phyloP scores from a whole-genome alignment of 2,329 filamentous ascomycete species.

The Penicillium corylophilum region DNA sequence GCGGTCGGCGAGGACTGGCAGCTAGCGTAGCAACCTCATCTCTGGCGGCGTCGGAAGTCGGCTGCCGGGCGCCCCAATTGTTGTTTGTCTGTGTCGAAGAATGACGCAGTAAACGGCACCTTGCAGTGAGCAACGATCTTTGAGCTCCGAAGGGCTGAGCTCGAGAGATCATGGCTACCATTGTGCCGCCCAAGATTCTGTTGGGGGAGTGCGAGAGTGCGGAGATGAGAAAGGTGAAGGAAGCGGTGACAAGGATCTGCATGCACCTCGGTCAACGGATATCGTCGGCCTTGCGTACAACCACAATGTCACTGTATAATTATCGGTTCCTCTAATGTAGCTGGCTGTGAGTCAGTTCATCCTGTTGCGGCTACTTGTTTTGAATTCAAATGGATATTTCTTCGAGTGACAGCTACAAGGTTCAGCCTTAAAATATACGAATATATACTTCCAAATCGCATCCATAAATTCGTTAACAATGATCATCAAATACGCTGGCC shows the following conservation, averaged over 20 bases:
- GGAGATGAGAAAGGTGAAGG: conserved; percentile 8
- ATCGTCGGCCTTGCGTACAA: conserved; percentile 11
- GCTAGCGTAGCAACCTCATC: conserved; percentile 78
- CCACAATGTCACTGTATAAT: neutral
- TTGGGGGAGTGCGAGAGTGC: neutral
- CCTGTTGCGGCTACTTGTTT: neutral
- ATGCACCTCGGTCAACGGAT: conserved; percentile 10
- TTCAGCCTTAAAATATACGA: neutral
- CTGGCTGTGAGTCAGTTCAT: neutral
- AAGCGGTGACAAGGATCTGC: conserved; percentile 19
- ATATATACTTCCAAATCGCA: neutral
- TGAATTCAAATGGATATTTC: neutral
- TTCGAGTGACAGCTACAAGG: neutral
- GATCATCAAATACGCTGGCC: neutral
- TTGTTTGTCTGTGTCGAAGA: conserved; percentile 18
- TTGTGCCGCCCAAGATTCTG: conserved; percentile 1
- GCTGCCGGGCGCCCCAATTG: conserved; percentile 46
- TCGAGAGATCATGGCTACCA: conserved; percentile 10
- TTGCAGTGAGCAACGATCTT: neutral
- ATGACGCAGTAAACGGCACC: conserved; percentile 7
- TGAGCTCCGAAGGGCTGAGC: conserved; percentile 6
- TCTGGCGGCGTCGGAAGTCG: conserved; percentile 59
- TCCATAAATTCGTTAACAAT: neutral
- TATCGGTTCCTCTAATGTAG: neutral
- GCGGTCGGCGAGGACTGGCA: conserved; percentile 71